Evolutionary conservation across 352 stramenopile species (phyloP).

Genomic region (Globisporangium emineosum): DNA sequence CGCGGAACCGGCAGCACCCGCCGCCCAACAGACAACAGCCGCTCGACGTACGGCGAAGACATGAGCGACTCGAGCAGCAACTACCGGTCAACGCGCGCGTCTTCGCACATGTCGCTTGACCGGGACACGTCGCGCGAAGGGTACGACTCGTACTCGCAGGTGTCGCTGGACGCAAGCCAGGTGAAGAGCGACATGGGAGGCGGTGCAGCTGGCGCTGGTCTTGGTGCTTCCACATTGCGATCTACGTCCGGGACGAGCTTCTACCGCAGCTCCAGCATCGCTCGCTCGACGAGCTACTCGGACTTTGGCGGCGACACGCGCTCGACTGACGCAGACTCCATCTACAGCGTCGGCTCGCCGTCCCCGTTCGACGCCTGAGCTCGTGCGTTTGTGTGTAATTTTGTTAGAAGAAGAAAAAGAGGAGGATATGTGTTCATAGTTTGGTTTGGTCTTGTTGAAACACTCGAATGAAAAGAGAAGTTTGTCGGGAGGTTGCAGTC

Average conservation of each 20-base stretch:
- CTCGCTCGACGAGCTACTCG: conserved; percentile 11
- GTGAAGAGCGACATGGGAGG: background rate
- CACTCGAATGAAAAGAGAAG: background rate
- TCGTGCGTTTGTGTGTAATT: background rate
- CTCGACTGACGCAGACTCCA: conserved; percentile 14
- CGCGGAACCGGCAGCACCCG: background rate
- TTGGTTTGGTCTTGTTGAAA: background rate
- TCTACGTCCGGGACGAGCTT: conserved; percentile 13
- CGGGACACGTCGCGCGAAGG: conserved; percentile 6
- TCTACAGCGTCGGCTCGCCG: conserved; percentile 17
- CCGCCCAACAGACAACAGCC: background rate
- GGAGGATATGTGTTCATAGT: background rate
- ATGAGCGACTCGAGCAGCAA: conserved; percentile 19
- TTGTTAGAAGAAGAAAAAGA: background rate
- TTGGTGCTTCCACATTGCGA: background rate
- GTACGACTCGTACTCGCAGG: conserved; percentile 4
- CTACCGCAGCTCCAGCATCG: conserved; percentile 13
- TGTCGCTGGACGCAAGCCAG: background rate
- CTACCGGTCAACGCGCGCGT: conserved; percentile 14
- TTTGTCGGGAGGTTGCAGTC: too few species aligned
- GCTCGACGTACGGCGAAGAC: conserved; percentile 8
- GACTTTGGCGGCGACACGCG: conserved; percentile 14
- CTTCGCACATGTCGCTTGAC: conserved; percentile 8
- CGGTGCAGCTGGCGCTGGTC: background rate
- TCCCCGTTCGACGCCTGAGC: conserved; percentile 10